phyloP scores from a whole-genome alignment of 164 flowering plant genomes.

The Macadamia tetraphylla region DNA sequence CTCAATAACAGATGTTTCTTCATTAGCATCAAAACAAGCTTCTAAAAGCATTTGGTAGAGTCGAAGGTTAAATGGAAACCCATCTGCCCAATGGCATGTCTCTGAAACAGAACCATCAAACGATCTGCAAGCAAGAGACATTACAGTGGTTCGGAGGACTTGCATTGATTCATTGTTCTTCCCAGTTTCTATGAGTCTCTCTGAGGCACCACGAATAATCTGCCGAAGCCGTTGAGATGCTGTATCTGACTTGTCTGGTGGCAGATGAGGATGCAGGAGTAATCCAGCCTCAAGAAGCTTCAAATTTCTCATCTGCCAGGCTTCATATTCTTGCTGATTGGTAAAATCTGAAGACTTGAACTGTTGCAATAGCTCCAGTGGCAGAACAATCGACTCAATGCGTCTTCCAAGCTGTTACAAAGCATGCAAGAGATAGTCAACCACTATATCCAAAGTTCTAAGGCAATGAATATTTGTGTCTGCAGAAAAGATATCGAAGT shows the following conservation, averaged over 20 bases:
- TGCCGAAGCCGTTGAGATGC: conserved; percentile 47
- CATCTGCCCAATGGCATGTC: conserved; percentile 93
- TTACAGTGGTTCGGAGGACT: conserved; percentile 45
- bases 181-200: conserved; percentile 64
- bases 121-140: conserved; percentile 72
- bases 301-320: conserved; percentile 68
- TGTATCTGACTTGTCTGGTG: conserved; percentile 39
- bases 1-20: conserved; percentile 63
- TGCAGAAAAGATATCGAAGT: no score
- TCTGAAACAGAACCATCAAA: conserved; percentile 54
- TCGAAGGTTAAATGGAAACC: conserved; percentile 66
- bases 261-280: conserved; percentile 58
- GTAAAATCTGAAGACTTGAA: conserved; percentile 70
- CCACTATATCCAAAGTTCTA: neutral
- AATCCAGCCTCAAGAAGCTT: conserved; percentile 82
- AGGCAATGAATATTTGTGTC: neutral
- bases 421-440: neutral
- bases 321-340: conserved; percentile 55
- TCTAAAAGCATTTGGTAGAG: conserved; percentile 70
- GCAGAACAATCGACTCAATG: conserved; percentile 69
- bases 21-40: conserved; percentile 76
- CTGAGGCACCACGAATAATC: conserved; percentile 46
- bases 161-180: conserved; percentile 63
- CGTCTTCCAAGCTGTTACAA: conserved; percentile 71
- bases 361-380: conserved; percentile 80